Evolutionary conservation across 345 rosid species (phyloP), one percentile per base, ranked within the genome.

Genomic region (Capsella bursapastoris): DNA sequence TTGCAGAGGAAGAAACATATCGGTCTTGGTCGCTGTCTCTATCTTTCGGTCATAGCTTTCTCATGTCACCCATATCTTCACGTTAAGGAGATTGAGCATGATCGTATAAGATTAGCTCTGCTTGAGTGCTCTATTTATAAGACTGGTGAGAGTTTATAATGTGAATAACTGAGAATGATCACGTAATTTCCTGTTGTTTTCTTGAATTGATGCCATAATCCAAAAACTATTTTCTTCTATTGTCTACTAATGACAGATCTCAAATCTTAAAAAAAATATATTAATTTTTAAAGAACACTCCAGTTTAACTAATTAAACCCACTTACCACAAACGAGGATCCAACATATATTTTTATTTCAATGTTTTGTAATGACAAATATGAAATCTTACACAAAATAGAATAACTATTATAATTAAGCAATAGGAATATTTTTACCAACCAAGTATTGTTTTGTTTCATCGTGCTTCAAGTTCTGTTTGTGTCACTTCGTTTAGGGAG

Each of bases 1-100:
- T 41, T 68, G 69, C 3, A 22, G 57, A 59, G 68, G 70, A 28
- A 51, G 73, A 66, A 37, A 28, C 60, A 57, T 27, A 37, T 48
- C 16, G 37, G 32, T 61, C 37, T 6, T 60, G 2, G 48, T 57
- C 64, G 4, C 48, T 56, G 0, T 45, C 34, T 32, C 8, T 65
- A 34, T 66, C 73, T 59, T 62, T 68, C 0, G 31, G 56, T 5
- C 35, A 75, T 68, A 62, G 50, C 59, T 65, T 51, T 57, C 34
- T 50, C 12, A 27, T 13, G 8, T 65, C 78, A 65, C 77, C 57
- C 14, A 25, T 32, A 37, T 74, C 72, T 11, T 25, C 16, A 8
- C 22, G 44, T 11, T 57, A 49, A 16, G n/a, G 48, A 55, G 31
- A 73, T 47, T 44, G 4, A 14, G n/a, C 12, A 38, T 38, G 12